Evolutionary conservation across 1,139 yeast genomes (phyloP).

Genomic region (Candida sanyaensis): DNA sequence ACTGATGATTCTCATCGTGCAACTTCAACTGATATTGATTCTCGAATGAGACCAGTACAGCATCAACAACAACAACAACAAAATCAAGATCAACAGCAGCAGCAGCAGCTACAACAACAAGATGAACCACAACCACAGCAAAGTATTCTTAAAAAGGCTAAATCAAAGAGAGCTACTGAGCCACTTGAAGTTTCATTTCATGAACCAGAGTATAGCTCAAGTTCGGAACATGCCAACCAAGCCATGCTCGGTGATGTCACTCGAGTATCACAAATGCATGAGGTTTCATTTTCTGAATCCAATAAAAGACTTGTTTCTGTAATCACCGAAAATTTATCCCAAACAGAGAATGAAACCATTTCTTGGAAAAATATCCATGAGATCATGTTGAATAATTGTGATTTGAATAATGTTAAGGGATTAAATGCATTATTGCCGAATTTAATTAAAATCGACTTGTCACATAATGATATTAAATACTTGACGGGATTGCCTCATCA

Average conservation of each 20-base stretch:
- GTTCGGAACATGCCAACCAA: constrained; percentile 16
- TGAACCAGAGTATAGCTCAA: constrained; percentile 19
- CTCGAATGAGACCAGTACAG: neutral
- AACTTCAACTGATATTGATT: neutral
- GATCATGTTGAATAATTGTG: constrained; percentile 34
- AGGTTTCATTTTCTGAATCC: constrained; percentile 52
- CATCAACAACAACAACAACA: neutral
- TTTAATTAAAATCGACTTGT: constrained; percentile 38
- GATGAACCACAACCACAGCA: constrained; percentile 7
- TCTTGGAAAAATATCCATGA: constrained; percentile 46
- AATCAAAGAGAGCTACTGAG: neutral
- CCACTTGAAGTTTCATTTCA: constrained; percentile 44
- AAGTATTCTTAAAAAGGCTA: constrained; percentile 17
- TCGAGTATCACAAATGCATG: constrained; percentile 42
- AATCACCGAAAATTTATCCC: constrained; percentile 41
- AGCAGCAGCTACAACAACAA: constrained; percentile 1
- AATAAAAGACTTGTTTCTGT: constrained; percentile 46
- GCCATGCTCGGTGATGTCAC: constrained; percentile 33
- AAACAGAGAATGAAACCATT: constrained; percentile 25
- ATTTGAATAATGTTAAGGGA: constrained; percentile 44
- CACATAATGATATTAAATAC: constrained; percentile 44
- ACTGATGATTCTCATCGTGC: constrained; percentile 16
- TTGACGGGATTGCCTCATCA: constrained; percentile 49
- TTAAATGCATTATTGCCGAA: constrained; percentile 48
- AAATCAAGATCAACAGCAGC: neutral